phyloP scores from a whole-genome alignment of 768 basidiomycete species.

The Crepidotus variabilis region DNA sequence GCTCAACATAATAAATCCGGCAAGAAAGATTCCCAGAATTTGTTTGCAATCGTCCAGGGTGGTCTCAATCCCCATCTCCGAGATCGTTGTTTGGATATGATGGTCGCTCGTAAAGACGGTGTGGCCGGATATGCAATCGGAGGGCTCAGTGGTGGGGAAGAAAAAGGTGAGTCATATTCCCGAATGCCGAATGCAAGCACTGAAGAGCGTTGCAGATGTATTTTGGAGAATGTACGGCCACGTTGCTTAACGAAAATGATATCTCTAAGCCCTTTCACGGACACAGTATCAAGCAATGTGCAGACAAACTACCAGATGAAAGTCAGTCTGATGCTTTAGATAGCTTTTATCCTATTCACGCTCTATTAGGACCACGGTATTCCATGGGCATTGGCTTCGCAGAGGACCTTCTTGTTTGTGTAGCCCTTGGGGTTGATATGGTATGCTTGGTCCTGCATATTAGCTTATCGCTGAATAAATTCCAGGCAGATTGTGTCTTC shows the following conservation, averaged over 20 bases:
- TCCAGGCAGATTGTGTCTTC: slow-evolving; percentile 88
- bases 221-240: slow-evolving; percentile 81
- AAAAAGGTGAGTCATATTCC: slow-evolving; percentile 55
- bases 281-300: slow-evolving; percentile 76
- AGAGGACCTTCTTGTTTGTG: slow-evolving; percentile 89
- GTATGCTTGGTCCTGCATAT: slow-evolving; percentile 32
- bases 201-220: slow-evolving; percentile 42
- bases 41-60: slow-evolving; percentile 92
- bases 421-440: slow-evolving; percentile 93
- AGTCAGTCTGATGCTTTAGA: slow-evolving; percentile 38
- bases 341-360: not conserved
- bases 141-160: slow-evolving; percentile 88
- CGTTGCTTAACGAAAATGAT: not conserved
- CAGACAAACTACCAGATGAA: slow-evolving; percentile 73
- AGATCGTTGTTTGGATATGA: slow-evolving; percentile 74
- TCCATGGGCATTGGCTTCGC: slow-evolving; percentile 93
- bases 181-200: not conserved
- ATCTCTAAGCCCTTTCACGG: slow-evolving; percentile 1
- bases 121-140: slow-evolving; percentile 92
- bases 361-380: slow-evolving; percentile 75
- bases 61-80: slow-evolving; percentile 72
- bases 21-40: slow-evolving; percentile 63
- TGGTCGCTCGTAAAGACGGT: slow-evolving; percentile 70
- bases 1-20: slow-evolving; percentile 68
- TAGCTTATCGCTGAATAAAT: not conserved